Evolutionary conservation across 2,329 filamentous ascomycete genomes (phyloP).

Genomic region (Verticillium nubilum): DNA sequence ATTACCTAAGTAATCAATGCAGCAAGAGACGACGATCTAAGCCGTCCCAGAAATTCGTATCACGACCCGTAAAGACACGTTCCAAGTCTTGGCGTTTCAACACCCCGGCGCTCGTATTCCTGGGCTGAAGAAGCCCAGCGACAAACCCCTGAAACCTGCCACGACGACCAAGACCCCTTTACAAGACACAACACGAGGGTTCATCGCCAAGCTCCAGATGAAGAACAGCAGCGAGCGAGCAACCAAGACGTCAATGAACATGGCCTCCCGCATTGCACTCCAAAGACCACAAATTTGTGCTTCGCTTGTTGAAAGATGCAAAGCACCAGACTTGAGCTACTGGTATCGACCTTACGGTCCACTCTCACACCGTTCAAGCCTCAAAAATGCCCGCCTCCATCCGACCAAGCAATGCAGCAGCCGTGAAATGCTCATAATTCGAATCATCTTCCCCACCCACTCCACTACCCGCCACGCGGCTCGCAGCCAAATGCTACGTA

Average conservation of each 20-base stretch:
- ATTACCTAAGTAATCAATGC: too few relatives aligned
- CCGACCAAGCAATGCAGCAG: not conserved
- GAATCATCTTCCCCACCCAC: not conserved
- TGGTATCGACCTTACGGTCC: not conserved
- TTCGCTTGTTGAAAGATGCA: not conserved
- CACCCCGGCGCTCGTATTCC: not conserved
- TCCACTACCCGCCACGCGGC: not conserved
- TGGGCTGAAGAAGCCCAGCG: not conserved
- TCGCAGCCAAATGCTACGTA: conserved; percentile 18
- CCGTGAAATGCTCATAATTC: not conserved
- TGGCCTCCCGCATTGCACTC: not conserved
- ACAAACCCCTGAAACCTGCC: not conserved
- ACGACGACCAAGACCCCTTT: not conserved
- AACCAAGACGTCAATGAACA: not conserved
- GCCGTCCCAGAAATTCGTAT: too few relatives aligned
- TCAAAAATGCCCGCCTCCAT: not conserved
- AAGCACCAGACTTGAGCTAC: not conserved
- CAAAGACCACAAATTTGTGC: not conserved
- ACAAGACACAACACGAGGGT: too few relatives aligned
- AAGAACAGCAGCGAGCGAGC: too few relatives aligned
- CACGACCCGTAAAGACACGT: not conserved
- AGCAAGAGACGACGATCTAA: too few relatives aligned
- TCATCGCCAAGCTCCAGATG: too few relatives aligned
- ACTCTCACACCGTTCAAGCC: not conserved
- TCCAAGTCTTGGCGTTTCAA: not conserved